Evolutionary conservation across 106 monocot species (phyloP).

Genomic region (Ottelia alismoides): DNA sequence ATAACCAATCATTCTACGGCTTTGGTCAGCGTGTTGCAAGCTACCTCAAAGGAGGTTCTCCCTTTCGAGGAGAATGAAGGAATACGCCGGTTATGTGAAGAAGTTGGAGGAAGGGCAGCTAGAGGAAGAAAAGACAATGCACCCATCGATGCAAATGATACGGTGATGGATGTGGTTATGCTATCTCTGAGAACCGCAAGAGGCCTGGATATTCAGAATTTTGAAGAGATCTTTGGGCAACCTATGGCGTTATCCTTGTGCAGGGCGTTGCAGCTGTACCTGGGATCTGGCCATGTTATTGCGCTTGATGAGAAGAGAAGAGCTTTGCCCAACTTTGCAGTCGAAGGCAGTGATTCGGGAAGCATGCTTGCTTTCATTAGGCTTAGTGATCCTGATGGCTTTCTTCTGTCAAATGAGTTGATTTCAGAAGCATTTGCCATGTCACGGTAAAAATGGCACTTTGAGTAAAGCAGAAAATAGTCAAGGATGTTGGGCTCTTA

Average conservation of each 20-base stretch:
- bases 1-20: conserved; percentile 53
- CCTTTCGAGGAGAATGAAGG: conserved; percentile 53
- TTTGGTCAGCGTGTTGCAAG: conserved; percentile 85
- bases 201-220: conserved; percentile 56
- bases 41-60: conserved; percentile 67
- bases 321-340: conserved; percentile 6
- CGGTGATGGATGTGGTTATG: conserved; percentile 92
- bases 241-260: conserved; percentile 22
- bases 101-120: conserved; percentile 24
- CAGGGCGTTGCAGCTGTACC: conserved; percentile 31
- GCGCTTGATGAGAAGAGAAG: conserved; percentile 41
- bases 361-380: conserved; percentile 28
- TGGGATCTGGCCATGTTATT: conserved; percentile 54
- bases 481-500: too few species aligned
- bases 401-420: conserved; percentile 88
- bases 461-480: too few species aligned
- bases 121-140: neutral
- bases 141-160: conserved; percentile 25
- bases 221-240: conserved; percentile 37
- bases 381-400: conserved; percentile 87
- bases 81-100: conserved; percentile 53
- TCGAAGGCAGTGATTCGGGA: conserved; percentile 6
- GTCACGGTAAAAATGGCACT: conserved; percentile 52
- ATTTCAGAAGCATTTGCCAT: conserved; percentile 76
- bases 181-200: conserved; percentile 74